A percentile compares a stretch with the other conserved stretches of the same genome.
These are phyloP conservation scores for Penicillium expansum DNA, from an alignment of 2,329 filamentous ascomycete species.

Conservation along the genomic window DNA sequence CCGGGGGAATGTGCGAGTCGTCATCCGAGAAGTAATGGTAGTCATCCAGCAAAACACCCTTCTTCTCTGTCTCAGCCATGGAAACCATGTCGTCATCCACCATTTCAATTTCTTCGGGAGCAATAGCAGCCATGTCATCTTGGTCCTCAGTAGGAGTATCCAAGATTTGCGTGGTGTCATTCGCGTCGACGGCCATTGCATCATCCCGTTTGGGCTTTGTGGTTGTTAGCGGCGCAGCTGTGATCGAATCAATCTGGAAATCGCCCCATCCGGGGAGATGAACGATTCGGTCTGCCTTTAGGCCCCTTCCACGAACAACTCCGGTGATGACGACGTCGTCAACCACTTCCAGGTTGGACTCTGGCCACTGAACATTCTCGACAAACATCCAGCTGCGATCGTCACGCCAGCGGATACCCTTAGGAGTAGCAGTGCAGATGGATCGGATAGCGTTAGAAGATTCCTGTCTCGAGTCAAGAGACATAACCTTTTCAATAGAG, in stretches of 20 bases:
- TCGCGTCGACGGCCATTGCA: constrained; percentile 68
- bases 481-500: constrained; percentile 85
- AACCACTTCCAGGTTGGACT: constrained; percentile 45
- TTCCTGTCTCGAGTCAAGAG: constrained; percentile 82
- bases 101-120: constrained; percentile 83
- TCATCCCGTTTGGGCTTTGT: constrained; percentile 55
- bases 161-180: constrained; percentile 50
- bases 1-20: constrained; percentile 58
- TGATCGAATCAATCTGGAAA: constrained; percentile 88
- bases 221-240: constrained; percentile 65
- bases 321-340: constrained; percentile 74
- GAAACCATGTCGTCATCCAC: constrained; percentile 59
- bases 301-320: constrained; percentile 75
- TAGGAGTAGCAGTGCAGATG: constrained; percentile 86
- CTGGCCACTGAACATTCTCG: constrained; percentile 73
- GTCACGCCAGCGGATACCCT: constrained; percentile 93
- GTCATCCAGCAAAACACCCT: constrained; percentile 90
- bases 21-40: constrained; percentile 98
- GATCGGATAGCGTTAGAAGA: constrained; percentile 87
- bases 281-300: constrained; percentile 86
- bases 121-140: constrained; percentile 78
- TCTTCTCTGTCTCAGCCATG: constrained; percentile 59
- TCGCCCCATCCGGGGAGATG: constrained; percentile 93
- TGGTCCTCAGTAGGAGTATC: constrained; percentile 73
- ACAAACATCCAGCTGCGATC: constrained; percentile 94